A percentile compares a stretch with the other conserved stretches of the same genome.
Evolutionary conservation across 2,329 filamentous ascomycete genomes (phyloP).

Genomic region (Pestalotiopsis sp.): DNA sequence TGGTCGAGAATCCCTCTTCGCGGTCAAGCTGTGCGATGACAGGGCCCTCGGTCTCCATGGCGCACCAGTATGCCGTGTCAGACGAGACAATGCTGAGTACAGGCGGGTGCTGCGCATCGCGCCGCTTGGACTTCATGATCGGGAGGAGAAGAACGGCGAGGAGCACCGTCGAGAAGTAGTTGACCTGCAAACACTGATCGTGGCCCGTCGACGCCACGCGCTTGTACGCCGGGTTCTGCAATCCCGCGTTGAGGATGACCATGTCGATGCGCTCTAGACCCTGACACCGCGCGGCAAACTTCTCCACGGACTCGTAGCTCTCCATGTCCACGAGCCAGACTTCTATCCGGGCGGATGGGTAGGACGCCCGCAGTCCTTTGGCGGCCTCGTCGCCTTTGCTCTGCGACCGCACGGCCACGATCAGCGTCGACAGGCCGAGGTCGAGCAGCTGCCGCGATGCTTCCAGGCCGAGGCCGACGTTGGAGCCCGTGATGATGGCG

Average conservation of each 20-base stretch:
- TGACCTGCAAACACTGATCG: slow-evolving; percentile 11
- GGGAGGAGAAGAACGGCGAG: slow-evolving; percentile 10
- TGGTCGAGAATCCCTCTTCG: slow-evolving; percentile 49
- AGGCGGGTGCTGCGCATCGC: slow-evolving; percentile 12
- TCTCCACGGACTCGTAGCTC: slow-evolving; percentile 46
- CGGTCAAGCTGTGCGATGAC: slow-evolving; percentile 41
- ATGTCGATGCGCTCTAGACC: slow-evolving; percentile 43
- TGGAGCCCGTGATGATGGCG: slow-evolving; percentile 53
- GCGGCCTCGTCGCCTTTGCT: slow-evolving; percentile 47
- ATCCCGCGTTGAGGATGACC: slow-evolving; percentile 46
- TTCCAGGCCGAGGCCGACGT: slow-evolving; percentile 52
- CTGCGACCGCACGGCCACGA: slow-evolving; percentile 49
- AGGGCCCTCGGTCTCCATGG: slow-evolving; percentile 15
- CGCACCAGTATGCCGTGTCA: slow-evolving; percentile 13
- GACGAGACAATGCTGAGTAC: slow-evolving; percentile 24
- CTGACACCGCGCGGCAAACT: slow-evolving; percentile 39
- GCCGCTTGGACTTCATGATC: slow-evolving; percentile 3
- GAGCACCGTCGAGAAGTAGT: slow-evolving; percentile 14
- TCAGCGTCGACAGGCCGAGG: slow-evolving; percentile 42
- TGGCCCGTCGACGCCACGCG: slow-evolving; percentile 1
- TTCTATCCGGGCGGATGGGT: slow-evolving; percentile 40
- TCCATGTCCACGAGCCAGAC: slow-evolving; percentile 55
- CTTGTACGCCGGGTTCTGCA: slow-evolving; percentile 5
- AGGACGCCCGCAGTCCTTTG: slow-evolving; percentile 28
- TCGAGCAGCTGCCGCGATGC: slow-evolving; percentile 41